These are phyloP conservation scores for Gilbertella persicaria DNA, from an alignment of 371 early-diverging fungal species.

Conservation along the genomic window DNA sequence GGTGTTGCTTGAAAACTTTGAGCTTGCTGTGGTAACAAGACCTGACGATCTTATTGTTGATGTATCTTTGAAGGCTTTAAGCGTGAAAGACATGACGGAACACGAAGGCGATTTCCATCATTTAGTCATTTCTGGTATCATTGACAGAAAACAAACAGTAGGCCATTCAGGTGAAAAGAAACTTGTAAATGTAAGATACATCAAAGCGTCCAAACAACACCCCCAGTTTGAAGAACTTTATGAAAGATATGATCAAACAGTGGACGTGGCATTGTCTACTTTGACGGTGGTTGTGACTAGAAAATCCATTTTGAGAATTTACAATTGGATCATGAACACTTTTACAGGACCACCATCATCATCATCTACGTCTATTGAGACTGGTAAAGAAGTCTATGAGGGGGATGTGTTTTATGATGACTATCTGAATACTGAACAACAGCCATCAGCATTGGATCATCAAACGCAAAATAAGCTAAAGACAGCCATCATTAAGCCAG, in stretches of 20 bases:
- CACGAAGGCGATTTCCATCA: slow-evolving; percentile 58
- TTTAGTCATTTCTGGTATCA: slow-evolving; percentile 61
- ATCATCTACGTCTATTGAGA: background rate
- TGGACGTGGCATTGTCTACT: slow-evolving; percentile 71
- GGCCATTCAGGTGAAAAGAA: slow-evolving; percentile 20
- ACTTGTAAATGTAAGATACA: slow-evolving; percentile 65
- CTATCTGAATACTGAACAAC: background rate
- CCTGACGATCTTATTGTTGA: slow-evolving; percentile 61
- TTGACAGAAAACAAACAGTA: slow-evolving; percentile 15
- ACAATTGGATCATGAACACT: slow-evolving; percentile 78
- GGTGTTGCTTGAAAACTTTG: slow-evolving; percentile 57
- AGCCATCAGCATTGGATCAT: background rate
- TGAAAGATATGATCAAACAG: slow-evolving; percentile 67
- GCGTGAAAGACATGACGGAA: slow-evolving; percentile 60
- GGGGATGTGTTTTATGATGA: slow-evolving; percentile 14
- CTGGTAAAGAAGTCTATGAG: background rate
- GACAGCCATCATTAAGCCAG: background rate
- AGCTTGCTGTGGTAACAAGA: slow-evolving; percentile 58
- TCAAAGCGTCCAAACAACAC: slow-evolving; percentile 54
- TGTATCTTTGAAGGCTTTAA: slow-evolving; percentile 64
- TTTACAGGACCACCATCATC: slow-evolving; percentile 52
- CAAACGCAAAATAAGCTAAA: background rate
- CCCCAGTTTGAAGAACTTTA: slow-evolving; percentile 60
- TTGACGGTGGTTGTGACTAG: slow-evolving; percentile 72
- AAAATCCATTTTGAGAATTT: slow-evolving; percentile 68